These are phyloP conservation scores for Neoarthrinium moseri DNA, from an alignment of 2,329 filamentous ascomycete species.

Conservation along the genomic window DNA sequence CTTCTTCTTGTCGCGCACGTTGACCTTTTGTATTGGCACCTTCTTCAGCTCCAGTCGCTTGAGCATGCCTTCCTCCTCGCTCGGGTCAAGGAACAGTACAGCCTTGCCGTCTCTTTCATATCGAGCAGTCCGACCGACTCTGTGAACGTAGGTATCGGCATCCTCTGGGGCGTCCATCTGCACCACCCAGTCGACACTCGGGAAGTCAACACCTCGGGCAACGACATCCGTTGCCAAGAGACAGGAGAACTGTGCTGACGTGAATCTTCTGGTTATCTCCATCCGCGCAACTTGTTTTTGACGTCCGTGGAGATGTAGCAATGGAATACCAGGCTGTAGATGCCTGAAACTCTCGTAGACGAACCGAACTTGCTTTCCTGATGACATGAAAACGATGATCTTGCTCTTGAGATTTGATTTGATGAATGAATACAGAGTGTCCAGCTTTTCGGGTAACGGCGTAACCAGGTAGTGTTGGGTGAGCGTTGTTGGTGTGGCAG, in stretches of 20 bases:
- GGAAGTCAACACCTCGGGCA: constrained; percentile 91
- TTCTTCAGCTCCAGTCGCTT: constrained; percentile 83
- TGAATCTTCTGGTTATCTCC: constrained; percentile 84
- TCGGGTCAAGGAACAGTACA: constrained; percentile 88
- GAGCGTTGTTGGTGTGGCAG: constrained; percentile 78
- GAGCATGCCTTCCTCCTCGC: constrained; percentile 89
- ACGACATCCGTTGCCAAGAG: constrained; percentile 96
- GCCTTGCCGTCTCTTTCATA: constrained; percentile 86
- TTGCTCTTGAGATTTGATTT: constrained; percentile 89
- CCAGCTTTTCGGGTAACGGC: constrained; percentile 82
- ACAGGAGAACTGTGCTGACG: constrained; percentile 77
- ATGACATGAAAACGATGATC: constrained; percentile 92
- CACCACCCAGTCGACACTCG: constrained; percentile 97
- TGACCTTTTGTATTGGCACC: constrained; percentile 83
- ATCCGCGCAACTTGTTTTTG: constrained; percentile 89
- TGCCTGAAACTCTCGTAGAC: constrained; percentile 92
- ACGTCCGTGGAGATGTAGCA: constrained; percentile 89
- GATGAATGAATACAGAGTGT: constrained; percentile 91
- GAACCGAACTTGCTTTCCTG: constrained; percentile 94
- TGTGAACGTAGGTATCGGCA: constrained; percentile 95
- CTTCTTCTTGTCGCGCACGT: constrained; percentile 86
- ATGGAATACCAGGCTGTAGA: constrained; percentile 88
- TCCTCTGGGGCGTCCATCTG: constrained; percentile 97
- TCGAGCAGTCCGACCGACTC: constrained; percentile 90
- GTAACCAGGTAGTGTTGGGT: constrained; percentile 91